Evolutionary conservation across 164 flowering plant species (phyloP).

Genomic region (Cinnamomum chago): DNA sequence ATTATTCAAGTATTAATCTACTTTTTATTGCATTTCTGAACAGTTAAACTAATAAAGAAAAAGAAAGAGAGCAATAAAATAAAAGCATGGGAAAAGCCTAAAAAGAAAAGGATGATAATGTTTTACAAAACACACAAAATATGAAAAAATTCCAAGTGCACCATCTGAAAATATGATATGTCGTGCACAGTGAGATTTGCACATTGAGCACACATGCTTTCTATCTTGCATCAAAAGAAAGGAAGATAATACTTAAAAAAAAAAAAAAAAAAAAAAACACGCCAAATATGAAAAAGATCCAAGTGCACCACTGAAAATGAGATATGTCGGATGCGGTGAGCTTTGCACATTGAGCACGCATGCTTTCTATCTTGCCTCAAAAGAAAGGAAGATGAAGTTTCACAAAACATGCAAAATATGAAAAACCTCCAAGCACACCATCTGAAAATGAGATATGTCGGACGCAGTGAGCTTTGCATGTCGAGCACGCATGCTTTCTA

Average conservation of each 20-base stretch:
- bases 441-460: conserved; percentile 63
- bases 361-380: conserved; percentile 46
- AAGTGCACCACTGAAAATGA: conserved; percentile 59
- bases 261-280: no score
- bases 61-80: not conserved
- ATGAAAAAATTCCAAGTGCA: conserved; percentile 12
- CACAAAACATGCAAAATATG: no score
- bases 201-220: conserved; percentile 53
- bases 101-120: not conserved
- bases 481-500: conserved; percentile 60
- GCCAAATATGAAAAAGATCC: not conserved
- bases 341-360: conserved; percentile 55
- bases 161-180: conserved; percentile 65
- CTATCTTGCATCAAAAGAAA: conserved; percentile 34
- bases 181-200: conserved; percentile 56
- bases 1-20: not conserved
- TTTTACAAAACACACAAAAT: not conserved
- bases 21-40: not conserved
- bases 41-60: not conserved
- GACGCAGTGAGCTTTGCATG: conserved; percentile 50
- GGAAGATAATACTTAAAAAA: no score
- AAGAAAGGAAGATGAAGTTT: no score
- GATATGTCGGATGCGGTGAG: conserved; percentile 54
- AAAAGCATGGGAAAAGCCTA: not conserved
- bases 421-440: conserved; percentile 32